These are phyloP conservation scores for Solanum appendiculatum DNA, from an alignment of 257 asterid species.

Conservation along the genomic window DNA sequence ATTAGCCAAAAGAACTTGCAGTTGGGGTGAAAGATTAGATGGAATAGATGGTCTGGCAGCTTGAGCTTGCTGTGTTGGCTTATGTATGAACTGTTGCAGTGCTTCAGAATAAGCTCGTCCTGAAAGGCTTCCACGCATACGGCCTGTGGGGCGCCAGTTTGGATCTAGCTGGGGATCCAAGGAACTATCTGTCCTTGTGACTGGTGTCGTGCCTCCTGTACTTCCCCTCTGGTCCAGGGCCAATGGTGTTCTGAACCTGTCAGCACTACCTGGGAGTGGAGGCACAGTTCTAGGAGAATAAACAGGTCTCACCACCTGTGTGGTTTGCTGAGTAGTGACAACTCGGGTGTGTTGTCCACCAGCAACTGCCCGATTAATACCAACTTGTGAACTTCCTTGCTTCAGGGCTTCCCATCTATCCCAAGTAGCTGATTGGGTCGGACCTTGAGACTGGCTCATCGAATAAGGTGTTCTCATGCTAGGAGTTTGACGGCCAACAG, in stretches of 20 bases:
- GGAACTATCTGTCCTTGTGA: constrained; percentile 10
- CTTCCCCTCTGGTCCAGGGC: constrained; percentile 21
- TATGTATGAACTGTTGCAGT: constrained; percentile 17
- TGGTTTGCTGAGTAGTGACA: constrained; percentile 29
- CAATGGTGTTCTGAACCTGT: constrained; percentile 5
- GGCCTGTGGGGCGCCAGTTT: constrained; percentile 21
- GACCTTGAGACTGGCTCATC: constrained; percentile 21
- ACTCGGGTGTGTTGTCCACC: constrained; percentile 26
- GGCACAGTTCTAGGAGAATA: constrained; percentile 22
- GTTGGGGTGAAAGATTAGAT: constrained; percentile 13
- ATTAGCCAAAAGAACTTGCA: constrained; percentile 20
- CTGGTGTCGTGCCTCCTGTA: constrained; percentile 17
- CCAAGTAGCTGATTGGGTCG: constrained; percentile 14
- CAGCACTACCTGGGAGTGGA: constrained; percentile 16
- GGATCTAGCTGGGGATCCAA: constrained; percentile 8
- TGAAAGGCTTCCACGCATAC: constrained; percentile 21
- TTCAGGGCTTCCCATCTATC: neutral
- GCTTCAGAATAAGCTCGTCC: constrained; percentile 14
- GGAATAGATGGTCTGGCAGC: constrained; percentile 21
- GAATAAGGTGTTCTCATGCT: constrained; percentile 19
- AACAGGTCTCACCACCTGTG: constrained; percentile 17
- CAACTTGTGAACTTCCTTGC: constrained; percentile 16
- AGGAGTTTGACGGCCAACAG: constrained; percentile 6
- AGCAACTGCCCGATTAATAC: constrained; percentile 2
- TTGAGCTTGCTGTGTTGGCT: constrained; percentile 44